These are phyloP conservation scores for Trichoderma virens DNA, from an alignment of 495 filamentous ascomycete species.

Conservation along the genomic window DNA sequence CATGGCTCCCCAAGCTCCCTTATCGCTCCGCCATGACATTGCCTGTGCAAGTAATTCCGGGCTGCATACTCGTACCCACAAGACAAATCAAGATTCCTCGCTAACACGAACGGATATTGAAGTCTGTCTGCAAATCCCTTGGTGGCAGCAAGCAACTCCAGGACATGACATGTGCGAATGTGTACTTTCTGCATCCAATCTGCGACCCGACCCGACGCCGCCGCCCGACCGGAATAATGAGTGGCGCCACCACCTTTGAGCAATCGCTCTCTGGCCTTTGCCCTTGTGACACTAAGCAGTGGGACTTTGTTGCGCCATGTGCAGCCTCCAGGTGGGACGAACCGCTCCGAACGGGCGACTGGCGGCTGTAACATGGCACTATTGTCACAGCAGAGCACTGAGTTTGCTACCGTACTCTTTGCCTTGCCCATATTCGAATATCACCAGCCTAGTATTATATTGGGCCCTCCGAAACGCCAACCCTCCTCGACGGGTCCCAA, in stretches of 20 bases:
- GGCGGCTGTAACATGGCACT: not conserved
- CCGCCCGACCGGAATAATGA: constrained; percentile 1
- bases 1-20: not conserved
- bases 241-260: not conserved
- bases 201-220: constrained; percentile 3
- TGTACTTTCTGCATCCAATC: not conserved
- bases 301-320: constrained; percentile 7
- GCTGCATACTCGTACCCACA: no score
- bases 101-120: no score
- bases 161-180: no score
- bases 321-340: constrained; percentile 6
- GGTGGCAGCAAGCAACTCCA: no score
- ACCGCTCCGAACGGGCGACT: constrained; percentile 7
- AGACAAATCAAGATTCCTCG: no score
- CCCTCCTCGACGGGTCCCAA: no score
- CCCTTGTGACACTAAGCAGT: constrained; percentile 4
- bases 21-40: not conserved
- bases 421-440: no score
- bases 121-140: no score
- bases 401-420: not conserved
- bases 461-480: no score
- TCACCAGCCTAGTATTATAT: no score
- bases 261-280: not conserved
- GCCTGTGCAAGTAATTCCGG: no score
- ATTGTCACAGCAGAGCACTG: not conserved